phyloP scores from a whole-genome alignment of 108 stramenopile genomes.

The Cyclostephanos tholiformis region DNA sequence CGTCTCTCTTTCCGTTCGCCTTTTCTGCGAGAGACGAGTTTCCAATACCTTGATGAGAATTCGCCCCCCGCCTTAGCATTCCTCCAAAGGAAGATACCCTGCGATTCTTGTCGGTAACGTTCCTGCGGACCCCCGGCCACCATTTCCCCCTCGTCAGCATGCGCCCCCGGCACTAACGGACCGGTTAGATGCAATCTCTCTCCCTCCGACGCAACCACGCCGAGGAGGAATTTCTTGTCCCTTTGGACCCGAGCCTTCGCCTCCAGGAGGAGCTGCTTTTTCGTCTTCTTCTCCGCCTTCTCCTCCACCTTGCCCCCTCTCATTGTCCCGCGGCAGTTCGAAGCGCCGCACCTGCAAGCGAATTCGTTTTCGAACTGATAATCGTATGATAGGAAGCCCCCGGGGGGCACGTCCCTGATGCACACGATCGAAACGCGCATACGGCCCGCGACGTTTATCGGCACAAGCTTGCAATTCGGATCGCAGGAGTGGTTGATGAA shows the following conservation, averaged over 20 bases:
- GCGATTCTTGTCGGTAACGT: slow-evolving; percentile 34
- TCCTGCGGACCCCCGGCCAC: slow-evolving; percentile 58
- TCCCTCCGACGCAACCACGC: slow-evolving; percentile 35
- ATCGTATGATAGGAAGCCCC: slow-evolving; percentile 91
- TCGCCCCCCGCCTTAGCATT: slow-evolving; percentile 62
- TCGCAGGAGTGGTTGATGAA: slow-evolving; percentile 97
- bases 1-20: neutral
- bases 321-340: slow-evolving; percentile 86
- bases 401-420: slow-evolving; percentile 65
- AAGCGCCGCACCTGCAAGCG: slow-evolving; percentile 73
- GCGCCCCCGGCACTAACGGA: slow-evolving; percentile 58
- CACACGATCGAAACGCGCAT: slow-evolving; percentile 88
- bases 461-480: slow-evolving; percentile 88
- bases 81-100: slow-evolving; percentile 68
- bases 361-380: slow-evolving; percentile 89
- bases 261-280: slow-evolving; percentile 52
- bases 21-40: neutral
- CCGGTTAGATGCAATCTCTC: slow-evolving; percentile 49
- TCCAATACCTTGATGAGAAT: slow-evolving; percentile 51
- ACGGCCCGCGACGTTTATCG: slow-evolving; percentile 80
- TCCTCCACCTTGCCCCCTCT: slow-evolving; percentile 45
- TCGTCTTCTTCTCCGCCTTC: slow-evolving; percentile 44
- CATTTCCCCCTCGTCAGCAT: slow-evolving; percentile 39
- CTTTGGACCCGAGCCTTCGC: slow-evolving; percentile 57
- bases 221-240: slow-evolving; percentile 64